Percentiles rank a stretch among this genome's conserved stretches.
These are phyloP conservation scores for Plasmodium berghei DNA, from an alignment of 169 alveolate genomes.

Conservation along the genomic window DNA sequence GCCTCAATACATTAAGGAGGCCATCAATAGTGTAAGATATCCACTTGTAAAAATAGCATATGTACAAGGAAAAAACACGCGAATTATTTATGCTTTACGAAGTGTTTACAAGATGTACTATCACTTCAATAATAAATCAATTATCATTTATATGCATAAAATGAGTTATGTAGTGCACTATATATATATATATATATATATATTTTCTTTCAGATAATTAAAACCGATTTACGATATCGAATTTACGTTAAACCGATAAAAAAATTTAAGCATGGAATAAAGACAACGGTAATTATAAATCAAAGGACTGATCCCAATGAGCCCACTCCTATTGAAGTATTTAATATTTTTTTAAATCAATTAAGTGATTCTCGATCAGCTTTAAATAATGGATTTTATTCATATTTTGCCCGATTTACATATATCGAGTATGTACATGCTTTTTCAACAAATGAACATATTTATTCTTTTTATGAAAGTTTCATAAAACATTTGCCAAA, in stretches of 20 bases:
- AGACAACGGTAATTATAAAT: conserved; percentile 42
- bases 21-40: conserved; percentile 28
- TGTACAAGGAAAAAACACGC: not conserved
- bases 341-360: conserved; percentile 55
- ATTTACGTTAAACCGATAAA: conserved; percentile 50
- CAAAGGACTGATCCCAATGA: conserved; percentile 40
- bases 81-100: not conserved
- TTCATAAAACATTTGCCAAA: conserved; percentile 37
- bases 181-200: not conserved
- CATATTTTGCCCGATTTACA: conserved; percentile 64
- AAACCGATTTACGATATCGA: conserved; percentile 38
- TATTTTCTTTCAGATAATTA: conserved; percentile 20
- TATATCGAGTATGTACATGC: conserved; percentile 58
- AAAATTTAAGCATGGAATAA: conserved; percentile 57
- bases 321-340: conserved; percentile 65
- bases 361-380: conserved; percentile 54
- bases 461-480: conserved; percentile 20
- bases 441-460: conserved; percentile 36
- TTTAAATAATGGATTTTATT: conserved; percentile 50
- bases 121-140: not conserved
- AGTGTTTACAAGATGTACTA: not conserved
- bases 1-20: conserved; percentile 59
- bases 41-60: not conserved
- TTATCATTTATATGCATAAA: too few species aligned
- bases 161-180: too few species aligned